Evolutionary conservation across 768 basidiomycete species (phyloP), one percentile per base, ranked within the genome.

Genomic region (Boletus edulis): DNA sequence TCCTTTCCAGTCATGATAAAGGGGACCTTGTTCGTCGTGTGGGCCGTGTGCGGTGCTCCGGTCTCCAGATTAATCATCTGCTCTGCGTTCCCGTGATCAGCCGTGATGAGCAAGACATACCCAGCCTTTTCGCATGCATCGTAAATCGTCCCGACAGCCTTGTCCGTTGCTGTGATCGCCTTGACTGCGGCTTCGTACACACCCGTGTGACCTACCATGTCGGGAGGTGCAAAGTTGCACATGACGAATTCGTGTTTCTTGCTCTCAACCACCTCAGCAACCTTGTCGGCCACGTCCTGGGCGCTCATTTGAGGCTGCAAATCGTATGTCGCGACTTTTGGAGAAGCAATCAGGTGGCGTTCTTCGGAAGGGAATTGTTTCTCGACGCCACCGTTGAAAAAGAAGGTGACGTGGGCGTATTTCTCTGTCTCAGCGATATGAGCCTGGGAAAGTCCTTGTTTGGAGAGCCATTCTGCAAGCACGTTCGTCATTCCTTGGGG

Each of bases 351-450:
- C 90, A 97, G 86, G 68, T 85, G 78, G 15, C 95, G 79, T 61
- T 91, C 88, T 67, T 97, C 95, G 34, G 76, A 71, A 14, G 81
- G 77, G 72, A 91, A 98, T 65, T 95, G 91, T 68, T 94, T 91
- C 77, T 97, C 95, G 29, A 94, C 85, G 52, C 94, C 94, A 14
- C 94, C 95, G 72, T 96, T 97, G 82, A 97, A 96, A 82, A 96
- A 97, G 79, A 97, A 96, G 0, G 94, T 98, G 52, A 98, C 91
- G 67, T 98, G 94, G 2, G 94, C 94, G 71, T 95, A 98, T 74
- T 98, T 96, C 70, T 96, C 94, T n/a, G 94, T 96, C 71, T 97
- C 94, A 82, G 93, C 94, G 51, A 97, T 83, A 66, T 96, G 94
- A 3, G 87, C 87, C 65, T 97, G 95, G 67, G 87, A 91, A 54